Percentiles rank a stretch among this genome's conserved stretches.
phyloP scores from a whole-genome alignment of 495 filamentous ascomycete species.

The Podospora australis region DNA sequence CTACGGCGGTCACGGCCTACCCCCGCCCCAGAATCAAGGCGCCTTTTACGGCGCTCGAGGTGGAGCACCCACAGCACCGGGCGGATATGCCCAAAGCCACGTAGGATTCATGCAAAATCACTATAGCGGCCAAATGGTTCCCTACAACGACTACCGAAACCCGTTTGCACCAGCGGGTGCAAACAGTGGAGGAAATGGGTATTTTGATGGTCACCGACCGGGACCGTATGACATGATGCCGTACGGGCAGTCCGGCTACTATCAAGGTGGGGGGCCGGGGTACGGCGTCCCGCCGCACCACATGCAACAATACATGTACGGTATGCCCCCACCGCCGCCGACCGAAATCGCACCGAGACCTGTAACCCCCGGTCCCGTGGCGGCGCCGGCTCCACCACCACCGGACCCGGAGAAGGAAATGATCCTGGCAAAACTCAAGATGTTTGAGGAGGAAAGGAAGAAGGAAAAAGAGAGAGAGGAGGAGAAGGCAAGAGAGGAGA shows the following conservation, averaged over 20 bases:
- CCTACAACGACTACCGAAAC: conserved; percentile 36
- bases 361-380: conserved; percentile 29
- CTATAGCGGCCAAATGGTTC: conserved; percentile 35
- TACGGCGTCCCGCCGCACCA: conserved; percentile 26
- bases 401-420: conserved; percentile 40
- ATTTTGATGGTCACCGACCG: conserved; percentile 30
- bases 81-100: conserved; percentile 37
- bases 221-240: conserved; percentile 42
- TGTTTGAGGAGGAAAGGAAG: conserved; percentile 26
- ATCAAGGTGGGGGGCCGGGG: conserved; percentile 10
- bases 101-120: conserved; percentile 29
- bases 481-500: conserved; percentile 25
- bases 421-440: conserved; percentile 31
- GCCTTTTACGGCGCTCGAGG: conserved; percentile 31
- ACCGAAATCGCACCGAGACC: conserved; percentile 31
- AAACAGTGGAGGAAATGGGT: conserved; percentile 3
- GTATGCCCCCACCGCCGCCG: conserved; percentile 39
- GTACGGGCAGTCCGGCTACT: conserved; percentile 29
- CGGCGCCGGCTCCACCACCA: conserved; percentile 27
- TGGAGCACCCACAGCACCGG: conserved; percentile 8
- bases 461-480: conserved; percentile 32
- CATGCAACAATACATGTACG: conserved; percentile 36
- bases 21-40: conserved; percentile 25
- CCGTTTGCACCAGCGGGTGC: conserved; percentile 36
- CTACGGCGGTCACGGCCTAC: conserved; percentile 21